These are phyloP conservation scores for Cordyceps militaris DNA, from an alignment of 2,329 filamentous ascomycete genomes.

Conservation along the genomic window DNA sequence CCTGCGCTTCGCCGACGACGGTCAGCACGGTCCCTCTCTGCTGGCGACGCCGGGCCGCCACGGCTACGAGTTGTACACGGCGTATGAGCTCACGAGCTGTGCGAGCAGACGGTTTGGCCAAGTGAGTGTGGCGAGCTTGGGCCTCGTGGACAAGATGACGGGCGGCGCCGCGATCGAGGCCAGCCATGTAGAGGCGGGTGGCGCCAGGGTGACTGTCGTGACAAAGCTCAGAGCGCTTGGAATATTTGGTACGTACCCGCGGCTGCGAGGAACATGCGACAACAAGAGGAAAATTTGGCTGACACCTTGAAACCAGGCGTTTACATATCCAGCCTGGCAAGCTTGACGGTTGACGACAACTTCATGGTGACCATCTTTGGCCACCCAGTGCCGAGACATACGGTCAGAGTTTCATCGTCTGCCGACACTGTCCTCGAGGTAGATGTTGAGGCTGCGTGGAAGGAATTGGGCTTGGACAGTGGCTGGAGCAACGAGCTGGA, in stretches of 20 bases:
- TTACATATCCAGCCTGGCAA: constrained; percentile 64
- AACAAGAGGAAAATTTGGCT: not conserved
- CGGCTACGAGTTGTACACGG: constrained; percentile 76
- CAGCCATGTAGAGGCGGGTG: constrained; percentile 46
- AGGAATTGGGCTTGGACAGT: constrained; percentile 58
- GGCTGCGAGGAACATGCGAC: not conserved
- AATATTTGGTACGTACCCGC: constrained; percentile 48
- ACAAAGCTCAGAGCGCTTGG: constrained; percentile 76
- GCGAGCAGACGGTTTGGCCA: constrained; percentile 26
- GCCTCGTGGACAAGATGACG: constrained; percentile 82
- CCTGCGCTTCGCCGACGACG: not conserved
- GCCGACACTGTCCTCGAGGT: constrained; percentile 62
- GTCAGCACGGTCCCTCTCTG: not conserved
- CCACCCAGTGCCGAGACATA: constrained; percentile 58
- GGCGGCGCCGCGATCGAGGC: constrained; percentile 70
- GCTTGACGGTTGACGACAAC: constrained; percentile 52
- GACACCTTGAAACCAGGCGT: constrained; percentile 40
- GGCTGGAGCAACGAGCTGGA: constrained; percentile 77
- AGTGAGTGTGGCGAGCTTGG: constrained; percentile 61
- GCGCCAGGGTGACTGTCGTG: constrained; percentile 52
- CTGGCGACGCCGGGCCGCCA: constrained; percentile 26
- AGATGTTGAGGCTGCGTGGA: constrained; percentile 72
- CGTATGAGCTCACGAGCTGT: constrained; percentile 55
- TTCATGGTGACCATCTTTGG: constrained; percentile 72
- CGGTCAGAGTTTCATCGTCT: constrained; percentile 51